A percentile compares a stretch with the other conserved stretches of the same genome.
These are phyloP conservation scores for Tephrocybe rancida DNA, from an alignment of 768 basidiomycete species.

Conservation along the genomic window DNA sequence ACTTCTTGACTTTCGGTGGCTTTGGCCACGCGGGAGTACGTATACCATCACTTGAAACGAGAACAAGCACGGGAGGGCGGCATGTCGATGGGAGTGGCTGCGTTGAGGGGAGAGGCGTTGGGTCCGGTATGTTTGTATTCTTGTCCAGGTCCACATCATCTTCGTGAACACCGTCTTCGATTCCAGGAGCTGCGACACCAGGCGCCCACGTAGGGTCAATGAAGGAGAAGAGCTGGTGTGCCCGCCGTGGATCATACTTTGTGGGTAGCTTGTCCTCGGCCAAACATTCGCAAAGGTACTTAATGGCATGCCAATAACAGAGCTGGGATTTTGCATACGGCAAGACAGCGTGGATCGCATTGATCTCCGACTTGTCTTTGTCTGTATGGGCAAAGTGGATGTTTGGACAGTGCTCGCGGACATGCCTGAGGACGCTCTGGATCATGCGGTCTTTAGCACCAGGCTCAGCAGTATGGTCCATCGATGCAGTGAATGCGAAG, in stretches of 20 bases:
- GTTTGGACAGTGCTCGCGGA: slow-evolving; percentile 14
- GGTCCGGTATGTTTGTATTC: slow-evolving; percentile 6
- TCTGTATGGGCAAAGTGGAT: slow-evolving; percentile 27
- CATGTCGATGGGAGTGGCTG: neutral
- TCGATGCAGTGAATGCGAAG: slow-evolving; percentile 22
- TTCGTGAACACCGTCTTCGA: slow-evolving; percentile 12
- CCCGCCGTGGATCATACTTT: slow-evolving; percentile 16
- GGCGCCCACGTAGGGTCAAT: slow-evolving; percentile 27
- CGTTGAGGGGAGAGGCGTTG: neutral
- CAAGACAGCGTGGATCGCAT: slow-evolving; percentile 18
- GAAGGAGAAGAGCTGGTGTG: slow-evolving; percentile 20
- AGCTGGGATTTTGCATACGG: slow-evolving; percentile 29
- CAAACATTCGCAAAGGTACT: slow-evolving; percentile 22
- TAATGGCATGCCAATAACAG: slow-evolving; percentile 33
- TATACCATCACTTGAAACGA: slow-evolving; percentile 1
- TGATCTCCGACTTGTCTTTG: slow-evolving; percentile 29
- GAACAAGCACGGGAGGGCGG: slow-evolving; percentile 17
- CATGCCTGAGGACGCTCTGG: slow-evolving; percentile 18
- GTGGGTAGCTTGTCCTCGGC: slow-evolving; percentile 24
- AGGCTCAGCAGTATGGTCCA: slow-evolving; percentile 14
- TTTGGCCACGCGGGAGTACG: slow-evolving; percentile 17
- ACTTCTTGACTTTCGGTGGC: slow-evolving; percentile 10
- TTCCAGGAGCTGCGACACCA: slow-evolving; percentile 7
- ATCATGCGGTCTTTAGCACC: slow-evolving; percentile 25
- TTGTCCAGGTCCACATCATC: slow-evolving; percentile 11